Base-by-base conservation (phyloP, 2,329 filamentous ascomycete genomes). In the Aspergillus sp. region DNA sequence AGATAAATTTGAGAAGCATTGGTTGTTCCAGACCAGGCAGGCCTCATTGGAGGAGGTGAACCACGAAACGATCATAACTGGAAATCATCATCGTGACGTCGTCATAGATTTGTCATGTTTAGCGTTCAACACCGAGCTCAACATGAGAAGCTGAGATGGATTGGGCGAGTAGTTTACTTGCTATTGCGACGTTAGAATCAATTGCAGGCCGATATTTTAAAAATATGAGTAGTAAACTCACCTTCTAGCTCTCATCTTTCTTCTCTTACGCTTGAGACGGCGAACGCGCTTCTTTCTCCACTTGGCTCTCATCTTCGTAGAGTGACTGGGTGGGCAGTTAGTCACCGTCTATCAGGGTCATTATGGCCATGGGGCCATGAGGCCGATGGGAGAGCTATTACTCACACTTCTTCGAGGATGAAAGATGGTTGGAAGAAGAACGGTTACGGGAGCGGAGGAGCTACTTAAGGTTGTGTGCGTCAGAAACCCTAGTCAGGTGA, bases 241-340 rank as follows among this genome's bases (percentile, higher is more conserved):
- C 95, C 88, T 93, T 84, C 95, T 85, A 76, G 93, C 95, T 81
- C 95, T 88, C 84, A 95, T 96, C 93, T 99, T 99, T 92, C 95
- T 96, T 85, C 95, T 92, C 93, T 99, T 99, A 80, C 93, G 90
- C 90, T 98, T 98, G 82, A 99, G 91, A 82, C 95, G 89, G 77
- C 95, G 87, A 84, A 96, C 93, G 81, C 95, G 88, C 93, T 99
- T 99, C 90, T 99, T 99, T 87, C 93, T 95, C 95, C 95, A 98
- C 87, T 98, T 98, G 79, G 92, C 93, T 95, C 93, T 89, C 87
- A 89, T 88, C 75, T 77, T 77, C 75, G 73, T 68, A 76, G 72
- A 75, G 68, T 64, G 67, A 69, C 68, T 70, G 69, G 68, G 57
- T 31, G 14, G 63, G 64, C 55, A 64, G 66, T 66, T 53, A 62